A percentile compares a stretch with the other conserved stretches of the same genome.
phyloP scores from a whole-genome alignment of 2,329 filamentous ascomycete genomes.

The Ophiostoma sp. region DNA sequence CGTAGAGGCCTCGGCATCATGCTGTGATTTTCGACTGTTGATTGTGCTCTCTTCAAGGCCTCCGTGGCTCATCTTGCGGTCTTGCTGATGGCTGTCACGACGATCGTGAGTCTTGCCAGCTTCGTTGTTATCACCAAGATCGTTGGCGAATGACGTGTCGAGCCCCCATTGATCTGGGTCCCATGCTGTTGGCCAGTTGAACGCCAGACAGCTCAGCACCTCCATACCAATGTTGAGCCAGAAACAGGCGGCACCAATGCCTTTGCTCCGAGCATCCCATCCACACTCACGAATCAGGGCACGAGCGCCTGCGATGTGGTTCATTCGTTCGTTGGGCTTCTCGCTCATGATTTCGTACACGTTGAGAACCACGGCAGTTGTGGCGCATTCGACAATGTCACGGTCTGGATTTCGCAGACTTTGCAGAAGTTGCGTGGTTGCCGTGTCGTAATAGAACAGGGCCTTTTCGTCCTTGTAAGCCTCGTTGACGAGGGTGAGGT shows the following conservation, averaged over 20 bases:
- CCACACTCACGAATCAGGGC: conserved; percentile 86
- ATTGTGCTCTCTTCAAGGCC: background rate
- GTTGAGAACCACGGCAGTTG: conserved; percentile 83
- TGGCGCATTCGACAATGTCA: conserved; percentile 80
- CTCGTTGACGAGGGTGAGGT: conserved; percentile 70
- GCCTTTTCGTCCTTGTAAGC: conserved; percentile 73
- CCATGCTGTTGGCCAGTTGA: conserved; percentile 85
- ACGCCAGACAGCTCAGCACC: conserved; percentile 81
- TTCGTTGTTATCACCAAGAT: background rate
- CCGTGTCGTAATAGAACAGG: conserved; percentile 79
- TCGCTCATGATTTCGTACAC: conserved; percentile 94
- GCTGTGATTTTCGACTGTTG: background rate
- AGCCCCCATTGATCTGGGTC: conserved; percentile 88
- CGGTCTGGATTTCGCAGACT: conserved; percentile 81
- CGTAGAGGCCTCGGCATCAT: background rate
- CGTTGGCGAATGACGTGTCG: conserved; percentile 65
- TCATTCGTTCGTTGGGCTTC: conserved; percentile 76
- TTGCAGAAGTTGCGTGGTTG: conserved; percentile 74
- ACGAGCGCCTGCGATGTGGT: conserved; percentile 80
- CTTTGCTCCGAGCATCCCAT: conserved; percentile 78
- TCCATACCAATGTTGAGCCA: conserved; percentile 94
- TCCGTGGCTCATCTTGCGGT: background rate
- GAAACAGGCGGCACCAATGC: conserved; percentile 85
- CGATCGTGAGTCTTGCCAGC: background rate
- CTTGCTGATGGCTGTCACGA: background rate